Base-by-base conservation (phyloP, 208 protist genomes). In the Wallacemonas sp. region DNA sequence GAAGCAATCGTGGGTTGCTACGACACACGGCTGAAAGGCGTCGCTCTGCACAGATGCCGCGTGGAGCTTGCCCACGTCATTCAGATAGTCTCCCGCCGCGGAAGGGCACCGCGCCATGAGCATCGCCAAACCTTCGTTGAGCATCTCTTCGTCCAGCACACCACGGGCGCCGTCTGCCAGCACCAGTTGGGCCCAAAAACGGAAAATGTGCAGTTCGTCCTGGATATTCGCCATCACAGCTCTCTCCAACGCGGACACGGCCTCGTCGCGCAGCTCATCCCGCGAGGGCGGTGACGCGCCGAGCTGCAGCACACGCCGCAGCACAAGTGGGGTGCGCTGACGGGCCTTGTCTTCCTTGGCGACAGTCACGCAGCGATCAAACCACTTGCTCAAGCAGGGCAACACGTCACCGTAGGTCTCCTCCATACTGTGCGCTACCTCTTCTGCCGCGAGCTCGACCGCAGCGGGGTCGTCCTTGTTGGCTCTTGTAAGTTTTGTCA, bases 101-200 rank as follows among this genome's bases (percentile, higher is more conserved):
- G 28, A 31, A 0, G 68, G 58, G 19, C 39, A 36, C 2, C 22
- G 41, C 26, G 77, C 72, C 14, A 77, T 61, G 9, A 75, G 41
- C 24, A 87, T 66, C 46, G 80, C 68, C 24, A 95, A 59, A 0
- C 72, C 86, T 24, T 84, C 80, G 63, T 92, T 89, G 36, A 92
- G 75, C 47, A 91, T 62, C 39, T 87, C 77, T 49, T 91, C 84
- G 30, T 88, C 76, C 19, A 91, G 72, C 24, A 95, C 66, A 21
- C 68, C 45, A 19, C 86, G 79, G 8, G 46, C 67, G 28, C 55
- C 24, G 75, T 95, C 86, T 36, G 82, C 86, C 4, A 80, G 72
- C 41, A 91, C 75, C 56, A 90, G 72, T 47, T 84, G 70, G 8
- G 84, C 79, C 83, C 82, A 95, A 68, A 85, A 93, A 12, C 60